Base-by-base conservation (phyloP, 1,284 basidiomycete species). In the Earliella scabrosa region DNA sequence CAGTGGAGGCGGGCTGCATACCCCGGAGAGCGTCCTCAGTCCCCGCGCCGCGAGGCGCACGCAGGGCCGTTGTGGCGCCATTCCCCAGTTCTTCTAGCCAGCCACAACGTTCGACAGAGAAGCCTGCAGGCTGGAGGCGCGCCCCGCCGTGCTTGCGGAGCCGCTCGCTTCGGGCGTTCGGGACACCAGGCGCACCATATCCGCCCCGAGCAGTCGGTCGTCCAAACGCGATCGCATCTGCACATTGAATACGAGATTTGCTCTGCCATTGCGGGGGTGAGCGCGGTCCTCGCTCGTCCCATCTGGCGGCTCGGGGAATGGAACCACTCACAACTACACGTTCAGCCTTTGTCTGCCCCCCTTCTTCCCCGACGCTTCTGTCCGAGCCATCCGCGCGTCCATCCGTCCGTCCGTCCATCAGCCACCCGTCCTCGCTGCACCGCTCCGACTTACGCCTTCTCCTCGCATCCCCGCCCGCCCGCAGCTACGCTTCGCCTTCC, bases 401-500 rank as follows among this genome's bases (percentile, higher is more conserved):
- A n/a, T 24, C 32, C 34, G 18, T 23, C 35, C 35, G 18, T 47
- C 45, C 47, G 23, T 32, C 49, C 45, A 41, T 26, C 31, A 26
- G 38, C 20, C n/a, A 31, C 29, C 29, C 29, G 13, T 31, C 13
- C 31, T 11, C 7, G 16, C 3, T 39, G 34, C 46, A 48, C 35
- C 26, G 32, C 46, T 5, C 45, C 32, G 14, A 10, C 13, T n/a
- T 23, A 23, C 34, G 18, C 32, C 31, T 24, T 18, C 16, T 31
- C 8, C 34, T 23, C 31, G n/a, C 10, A 43, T 32, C 45, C 50
- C 44, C 9, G 32, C 18, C 23, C 11, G 49, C 32, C 24, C 16
- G 20, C 46, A 18, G 31, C 49, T 56, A 64, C 13, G 47, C 31
- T 63, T 76, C 73, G 7, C 87, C 88, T 9, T 83, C 67, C 58